Evolutionary conservation across 2,329 filamentous ascomycete species (phyloP), one percentile per base, ranked within the genome.

Genomic region (Zymoseptoria tritici): DNA sequence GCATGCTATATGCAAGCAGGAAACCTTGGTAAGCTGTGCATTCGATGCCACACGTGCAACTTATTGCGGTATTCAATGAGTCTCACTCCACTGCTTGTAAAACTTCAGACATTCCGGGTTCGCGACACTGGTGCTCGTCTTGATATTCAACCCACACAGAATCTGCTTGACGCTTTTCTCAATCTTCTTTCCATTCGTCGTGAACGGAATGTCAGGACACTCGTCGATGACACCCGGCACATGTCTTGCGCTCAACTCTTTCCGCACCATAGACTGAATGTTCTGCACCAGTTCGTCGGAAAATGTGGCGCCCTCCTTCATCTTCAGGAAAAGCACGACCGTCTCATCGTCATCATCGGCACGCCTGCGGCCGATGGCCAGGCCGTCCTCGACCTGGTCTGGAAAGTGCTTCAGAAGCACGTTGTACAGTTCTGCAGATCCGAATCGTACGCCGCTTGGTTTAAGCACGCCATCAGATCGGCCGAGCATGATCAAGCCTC

Each of bases 111-210:
- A 91, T 66, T 87, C 89, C 1, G 89, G 87, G 73, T 97, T 97
- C 4, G 91, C 90, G n/a, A 97, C 92, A 70, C 90, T 95, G 0
- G 92, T 91, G 54, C 91, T 91, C 0, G 90, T 94, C 79, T 91
- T 92, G 65, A 97, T 85, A 56, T 90, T 84, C 75, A 92, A 78
- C 0, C 92, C 93, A 26, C 90, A 96, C 1, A 99, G 77, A 52
- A 97, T 97, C 76, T 97, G 92, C 79, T 97, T 97, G 5, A 97
- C 93, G 0, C 91, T 90, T 54, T 95, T 91, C 74, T 99, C 93
- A 61, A 99, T 90, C 85, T 97, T 99, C 80, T 99, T 99, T 57
- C 93, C 93, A 70, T 99, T 99, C 2, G 87, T 86, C 16, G 94
- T 97, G 66, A 92, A 86, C 0, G 93, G 94, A 19, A 99, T 94